These are phyloP conservation scores for Monilinia vaccinii-corymbosi DNA, from an alignment of 2,329 filamentous ascomycete genomes.

Conservation along the genomic window DNA sequence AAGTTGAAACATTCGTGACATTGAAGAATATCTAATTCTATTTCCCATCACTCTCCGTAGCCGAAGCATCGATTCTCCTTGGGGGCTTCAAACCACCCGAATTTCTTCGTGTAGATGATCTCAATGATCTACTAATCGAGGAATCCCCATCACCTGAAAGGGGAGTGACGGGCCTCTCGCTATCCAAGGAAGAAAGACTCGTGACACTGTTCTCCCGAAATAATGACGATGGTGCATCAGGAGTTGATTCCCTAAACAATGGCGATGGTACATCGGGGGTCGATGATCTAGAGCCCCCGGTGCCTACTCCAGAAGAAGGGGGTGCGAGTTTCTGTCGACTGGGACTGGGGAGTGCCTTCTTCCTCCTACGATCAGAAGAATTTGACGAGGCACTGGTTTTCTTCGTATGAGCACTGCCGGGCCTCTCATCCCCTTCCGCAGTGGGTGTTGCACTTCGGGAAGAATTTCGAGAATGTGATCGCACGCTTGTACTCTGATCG, in stretches of 20 bases:
- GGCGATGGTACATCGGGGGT: slow-evolving; percentile 28
- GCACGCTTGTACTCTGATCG: slow-evolving; percentile 24
- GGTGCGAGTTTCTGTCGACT: slow-evolving; percentile 22
- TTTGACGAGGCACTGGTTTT: slow-evolving; percentile 25
- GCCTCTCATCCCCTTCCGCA: slow-evolving; percentile 25
- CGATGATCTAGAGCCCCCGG: slow-evolving; percentile 14
- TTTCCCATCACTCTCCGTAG: neutral
- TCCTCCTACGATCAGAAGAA: slow-evolving; percentile 22
- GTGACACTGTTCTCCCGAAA: slow-evolving; percentile 26
- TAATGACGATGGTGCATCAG: slow-evolving; percentile 26
- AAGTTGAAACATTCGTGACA: neutral
- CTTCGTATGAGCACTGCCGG: slow-evolving; percentile 19
- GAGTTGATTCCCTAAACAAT: slow-evolving; percentile 24
- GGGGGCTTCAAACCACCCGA: neutral
- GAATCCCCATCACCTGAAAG: slow-evolving; percentile 17
- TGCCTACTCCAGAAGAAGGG: neutral
- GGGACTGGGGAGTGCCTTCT: slow-evolving; percentile 19
- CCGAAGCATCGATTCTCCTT: neutral
- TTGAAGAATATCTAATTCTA: slow-evolving; percentile 1
- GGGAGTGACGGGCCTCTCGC: slow-evolving; percentile 21
- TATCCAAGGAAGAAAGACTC: slow-evolving; percentile 26
- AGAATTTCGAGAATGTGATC: slow-evolving; percentile 28
- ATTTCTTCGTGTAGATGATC: slow-evolving; percentile 1
- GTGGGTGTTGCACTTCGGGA: slow-evolving; percentile 31
- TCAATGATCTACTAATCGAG: neutral